Evolutionary conservation across 352 stramenopile genomes (phyloP).

Genomic region (Lagenidium giganteum): DNA sequence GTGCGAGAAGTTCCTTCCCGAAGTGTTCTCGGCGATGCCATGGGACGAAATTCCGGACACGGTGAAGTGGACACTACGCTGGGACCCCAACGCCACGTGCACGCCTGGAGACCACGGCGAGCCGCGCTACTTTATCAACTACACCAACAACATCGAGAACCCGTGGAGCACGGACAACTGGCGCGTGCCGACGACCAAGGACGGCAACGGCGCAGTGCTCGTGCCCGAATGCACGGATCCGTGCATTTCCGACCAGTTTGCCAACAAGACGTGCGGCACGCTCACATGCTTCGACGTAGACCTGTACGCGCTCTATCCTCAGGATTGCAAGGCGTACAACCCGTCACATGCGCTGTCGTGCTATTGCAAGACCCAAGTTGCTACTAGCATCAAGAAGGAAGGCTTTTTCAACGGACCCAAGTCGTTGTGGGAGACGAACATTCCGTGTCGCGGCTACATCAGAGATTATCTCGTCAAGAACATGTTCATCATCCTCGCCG

Average conservation of each 20-base stretch:
- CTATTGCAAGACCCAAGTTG: conserved; percentile 52
- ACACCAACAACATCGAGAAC: conserved; percentile 57
- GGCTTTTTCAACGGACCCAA: conserved; percentile 50
- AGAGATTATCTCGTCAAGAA: conserved; percentile 66
- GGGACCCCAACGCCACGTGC: conserved; percentile 54
- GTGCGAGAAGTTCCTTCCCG: conserved; percentile 46
- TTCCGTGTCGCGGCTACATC: conserved; percentile 61
- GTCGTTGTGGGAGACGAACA: conserved; percentile 42
- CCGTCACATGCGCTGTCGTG: conserved; percentile 66
- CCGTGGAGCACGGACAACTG: conserved; percentile 19
- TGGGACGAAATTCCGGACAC: conserved; percentile 12
- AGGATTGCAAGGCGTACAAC: conserved; percentile 58
- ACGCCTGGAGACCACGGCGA: conserved; percentile 12
- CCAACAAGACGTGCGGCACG: conserved; percentile 44
- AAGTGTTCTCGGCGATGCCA: conserved; percentile 54
- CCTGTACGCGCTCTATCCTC: too few relatives aligned
- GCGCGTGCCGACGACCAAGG: neutral
- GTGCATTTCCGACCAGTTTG: conserved; percentile 56
- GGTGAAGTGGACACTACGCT: conserved; percentile 41
- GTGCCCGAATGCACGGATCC: conserved; percentile 47
- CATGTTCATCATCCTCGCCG: conserved; percentile 57
- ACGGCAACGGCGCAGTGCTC: conserved; percentile 8
- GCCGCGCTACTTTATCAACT: conserved; percentile 49
- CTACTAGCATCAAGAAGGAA: conserved; percentile 32
- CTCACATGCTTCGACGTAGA: conserved; percentile 60